Base-by-base conservation (phyloP, 768 basidiomycete genomes). In the Trametes punicea region DNA sequence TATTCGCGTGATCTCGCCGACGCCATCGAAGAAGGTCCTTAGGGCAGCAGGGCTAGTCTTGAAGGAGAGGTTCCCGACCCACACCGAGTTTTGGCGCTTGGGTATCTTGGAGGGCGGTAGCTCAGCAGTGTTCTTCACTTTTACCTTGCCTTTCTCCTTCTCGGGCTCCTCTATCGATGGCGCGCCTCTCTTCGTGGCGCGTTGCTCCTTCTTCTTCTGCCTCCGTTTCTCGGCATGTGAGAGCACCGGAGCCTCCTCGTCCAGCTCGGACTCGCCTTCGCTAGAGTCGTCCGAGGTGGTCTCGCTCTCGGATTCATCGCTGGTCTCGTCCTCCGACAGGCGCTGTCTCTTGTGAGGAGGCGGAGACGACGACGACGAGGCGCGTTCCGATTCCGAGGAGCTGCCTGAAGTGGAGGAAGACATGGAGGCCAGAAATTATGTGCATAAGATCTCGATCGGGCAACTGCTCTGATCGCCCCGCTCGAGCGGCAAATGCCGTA, bases 11-110 rank as follows among this genome's bases (percentile, higher is more conserved):
- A 93, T 83, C 64, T 86, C 87, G 33, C 87, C 89, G 26, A 74
- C 81, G 1, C 78, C 82, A 38, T 81, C 78, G 67, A 93, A 92
- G 71, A 92, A 93, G 27, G 62, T 65, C 38, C 76, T 78, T 29
- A 98, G 72, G n/a, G 85, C 74, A 10, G 88, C 83, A 54, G 79
- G 74, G 0, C 87, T 90, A 48, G 96, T 98, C 72, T 88, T 89
- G 79, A 88, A 98, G 6, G 89, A 80, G 69, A 98, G 68, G 72
- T 98, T 98, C 38, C 96, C 96, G 27, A 98, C 89, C 96, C 96
- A 98, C 44, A 98, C 78, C 4, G 92, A 95, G 68, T 95, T 85
- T 70, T 90, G 83, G 23, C 88, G 82, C 69, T 84, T 85, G 13
- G 69, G 67, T 59, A 62, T 53, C 65, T 60, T 62, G 57, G 66